Percentiles rank a stretch among this genome's conserved stretches.
Evolutionary conservation across 2,329 filamentous ascomycete genomes (phyloP).

Genomic region (Exophiala xenobiotica): DNA sequence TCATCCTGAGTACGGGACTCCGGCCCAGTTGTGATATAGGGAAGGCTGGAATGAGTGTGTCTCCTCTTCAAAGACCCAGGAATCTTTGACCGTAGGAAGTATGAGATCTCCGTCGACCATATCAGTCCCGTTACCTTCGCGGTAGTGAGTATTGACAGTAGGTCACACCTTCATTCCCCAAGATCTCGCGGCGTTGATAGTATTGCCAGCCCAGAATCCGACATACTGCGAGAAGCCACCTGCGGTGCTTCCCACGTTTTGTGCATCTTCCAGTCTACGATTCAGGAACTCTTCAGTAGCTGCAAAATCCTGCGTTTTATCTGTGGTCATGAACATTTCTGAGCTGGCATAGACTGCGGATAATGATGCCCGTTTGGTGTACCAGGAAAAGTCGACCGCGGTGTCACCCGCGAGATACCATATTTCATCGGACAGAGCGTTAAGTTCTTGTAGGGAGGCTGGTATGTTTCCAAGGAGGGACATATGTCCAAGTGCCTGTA

Average conservation of each 20-base stretch:
- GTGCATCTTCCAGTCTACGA: slow-evolving; percentile 69
- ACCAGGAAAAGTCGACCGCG: slow-evolving; percentile 84
- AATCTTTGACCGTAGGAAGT: no score
- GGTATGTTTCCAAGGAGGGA: slow-evolving; percentile 77
- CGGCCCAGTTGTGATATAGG: no score
- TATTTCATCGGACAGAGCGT: slow-evolving; percentile 84
- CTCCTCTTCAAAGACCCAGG: no score
- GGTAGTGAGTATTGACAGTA: background rate
- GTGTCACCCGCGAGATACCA: slow-evolving; percentile 81
- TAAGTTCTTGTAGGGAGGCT: slow-evolving; percentile 73
- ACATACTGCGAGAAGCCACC: slow-evolving; percentile 71
- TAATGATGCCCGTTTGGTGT: slow-evolving; percentile 66
- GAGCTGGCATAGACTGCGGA: slow-evolving; percentile 70
- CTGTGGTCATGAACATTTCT: slow-evolving; percentile 93
- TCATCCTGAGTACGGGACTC: no score
- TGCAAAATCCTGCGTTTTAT: slow-evolving; percentile 67
- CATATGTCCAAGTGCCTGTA: slow-evolving; percentile 82
- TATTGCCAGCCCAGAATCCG: slow-evolving; percentile 75
- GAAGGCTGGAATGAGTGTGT: no score
- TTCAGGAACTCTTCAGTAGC: slow-evolving; percentile 81
- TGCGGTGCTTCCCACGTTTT: slow-evolving; percentile 61
- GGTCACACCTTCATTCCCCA: slow-evolving; percentile 75
- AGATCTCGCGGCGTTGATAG: slow-evolving; percentile 80
- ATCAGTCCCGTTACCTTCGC: no score
- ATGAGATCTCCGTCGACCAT: no score